Evolutionary conservation across 306 rosid species (phyloP), one percentile per base, ranked within the genome.

Genomic region (Rosa persica): DNA sequence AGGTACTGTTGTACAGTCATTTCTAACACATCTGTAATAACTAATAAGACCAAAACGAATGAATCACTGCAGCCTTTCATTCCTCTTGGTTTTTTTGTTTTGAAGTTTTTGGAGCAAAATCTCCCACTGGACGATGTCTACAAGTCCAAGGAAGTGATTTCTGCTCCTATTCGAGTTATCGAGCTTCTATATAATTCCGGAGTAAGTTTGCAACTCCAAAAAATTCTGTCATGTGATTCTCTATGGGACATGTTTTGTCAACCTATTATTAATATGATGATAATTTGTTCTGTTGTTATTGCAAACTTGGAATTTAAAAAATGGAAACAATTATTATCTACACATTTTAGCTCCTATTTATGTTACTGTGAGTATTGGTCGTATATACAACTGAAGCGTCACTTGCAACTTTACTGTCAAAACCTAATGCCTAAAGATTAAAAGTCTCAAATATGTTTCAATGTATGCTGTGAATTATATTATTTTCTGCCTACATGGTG

Each of bases 151-250:
- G 92, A 91, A 85, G 98, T 95, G 58, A 86, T 69, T 73, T 90
- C 93, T 70, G 96, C 99, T 60, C 99, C 98, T 78, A 93, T 95
- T 61, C 92, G 98, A 76, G 99, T 95, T 81, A 89, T 93, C 68
- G 93, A 85, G 71, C 99, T 95, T 82, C 80, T 95, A 38, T 95
- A 92, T 83, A 95, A 91, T 86, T 78, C 97, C 3, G 97, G 98
- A 93, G 97, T 94, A 87, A 92, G 97, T 76, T 40, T 79, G 40
- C 67, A 43, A 74, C 44, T 48, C 46, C 44, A 34, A 25, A n/a
- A 23, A 46, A 67, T 75, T 40, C 64, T 67, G 47, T 73, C 55
- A 79, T 67, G 54, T 67, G 36, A 34, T 46, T 54, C 13, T 44
- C 17, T 46, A 65, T 62, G 42, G 48, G 17, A 64, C 19, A 30